Conservation (phyloP, 305 asterid species). For the Fraxinus ornus region DNA sequence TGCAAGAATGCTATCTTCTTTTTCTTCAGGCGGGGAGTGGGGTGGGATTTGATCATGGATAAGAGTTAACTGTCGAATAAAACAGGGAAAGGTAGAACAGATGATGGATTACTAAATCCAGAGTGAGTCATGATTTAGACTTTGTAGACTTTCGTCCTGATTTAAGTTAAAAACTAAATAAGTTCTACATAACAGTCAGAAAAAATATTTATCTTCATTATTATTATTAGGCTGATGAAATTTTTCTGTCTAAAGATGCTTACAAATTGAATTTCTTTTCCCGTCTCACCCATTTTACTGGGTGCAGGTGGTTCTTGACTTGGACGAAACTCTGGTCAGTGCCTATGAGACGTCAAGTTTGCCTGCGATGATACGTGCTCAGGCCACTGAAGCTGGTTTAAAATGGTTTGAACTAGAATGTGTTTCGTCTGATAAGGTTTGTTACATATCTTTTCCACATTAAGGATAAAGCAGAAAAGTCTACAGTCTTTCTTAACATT, state of each 20-base stretch:
- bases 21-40: background rate
- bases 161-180: background rate
- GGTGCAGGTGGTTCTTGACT: constrained; percentile 72
- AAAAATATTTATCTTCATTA: background rate
- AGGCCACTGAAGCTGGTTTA: constrained; percentile 75
- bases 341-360: constrained; percentile 72
- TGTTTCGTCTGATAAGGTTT: constrained; percentile 68
- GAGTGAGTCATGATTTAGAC: background rate
- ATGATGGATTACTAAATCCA: background rate
- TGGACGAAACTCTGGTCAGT: constrained; percentile 78
- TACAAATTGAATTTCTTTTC: constrained; percentile 4
- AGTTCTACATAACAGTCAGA: background rate
- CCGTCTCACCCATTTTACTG: constrained; percentile 17
- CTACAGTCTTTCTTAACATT: constrained; percentile 12
- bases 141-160: background rate
- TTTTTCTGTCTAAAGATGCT: background rate
- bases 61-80: background rate
- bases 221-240: background rate
- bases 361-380: constrained; percentile 54
- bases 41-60: background rate
- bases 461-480: constrained; percentile 10
- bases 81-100: background rate
- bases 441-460: constrained; percentile 10
- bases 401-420: constrained; percentile 80
- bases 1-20: background rate